Conservation (phyloP, 2,329 filamentous ascomycete species). For the Talaromyces sp. region DNA sequence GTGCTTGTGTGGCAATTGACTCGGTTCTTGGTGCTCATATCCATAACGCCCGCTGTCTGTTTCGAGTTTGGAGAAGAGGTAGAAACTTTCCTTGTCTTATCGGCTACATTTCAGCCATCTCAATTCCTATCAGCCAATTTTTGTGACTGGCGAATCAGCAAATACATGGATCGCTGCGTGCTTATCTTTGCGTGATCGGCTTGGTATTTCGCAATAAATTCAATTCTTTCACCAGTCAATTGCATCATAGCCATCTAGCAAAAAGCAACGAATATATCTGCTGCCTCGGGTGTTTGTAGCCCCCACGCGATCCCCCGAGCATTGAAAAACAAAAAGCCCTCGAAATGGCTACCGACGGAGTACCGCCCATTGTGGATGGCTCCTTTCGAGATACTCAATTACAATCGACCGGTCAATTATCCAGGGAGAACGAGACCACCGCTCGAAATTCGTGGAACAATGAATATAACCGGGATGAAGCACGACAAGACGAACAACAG, state of each 20-base stretch:
- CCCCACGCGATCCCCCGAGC: neutral
- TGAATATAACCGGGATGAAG: conserved; percentile 3
- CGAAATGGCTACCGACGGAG: neutral
- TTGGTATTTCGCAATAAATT: neutral
- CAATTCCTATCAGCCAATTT: neutral
- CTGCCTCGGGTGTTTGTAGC: neutral
- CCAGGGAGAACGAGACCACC: neutral
- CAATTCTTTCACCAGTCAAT: neutral
- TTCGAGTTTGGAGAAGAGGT: neutral
- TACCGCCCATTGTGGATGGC: neutral
- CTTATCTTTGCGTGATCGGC: neutral
- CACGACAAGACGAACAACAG: conserved; percentile 4
- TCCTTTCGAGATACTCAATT: neutral
- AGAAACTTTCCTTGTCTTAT: neutral
- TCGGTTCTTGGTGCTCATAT: neutral
- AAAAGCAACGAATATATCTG: neutral
- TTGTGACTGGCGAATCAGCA: neutral
- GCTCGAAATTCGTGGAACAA: conserved; percentile 18
- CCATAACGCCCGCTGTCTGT: neutral
- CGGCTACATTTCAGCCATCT: neutral
- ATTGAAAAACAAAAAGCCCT: neutral
- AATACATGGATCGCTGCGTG: neutral
- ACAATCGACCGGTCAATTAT: neutral
- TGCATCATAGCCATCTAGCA: neutral
- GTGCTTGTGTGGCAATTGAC: neutral